A percentile compares a stretch with the other conserved stretches of the same genome.
These are phyloP conservation scores for Candida andamanensis DNA, from an alignment of 805 yeast species.

Conservation along the genomic window DNA sequence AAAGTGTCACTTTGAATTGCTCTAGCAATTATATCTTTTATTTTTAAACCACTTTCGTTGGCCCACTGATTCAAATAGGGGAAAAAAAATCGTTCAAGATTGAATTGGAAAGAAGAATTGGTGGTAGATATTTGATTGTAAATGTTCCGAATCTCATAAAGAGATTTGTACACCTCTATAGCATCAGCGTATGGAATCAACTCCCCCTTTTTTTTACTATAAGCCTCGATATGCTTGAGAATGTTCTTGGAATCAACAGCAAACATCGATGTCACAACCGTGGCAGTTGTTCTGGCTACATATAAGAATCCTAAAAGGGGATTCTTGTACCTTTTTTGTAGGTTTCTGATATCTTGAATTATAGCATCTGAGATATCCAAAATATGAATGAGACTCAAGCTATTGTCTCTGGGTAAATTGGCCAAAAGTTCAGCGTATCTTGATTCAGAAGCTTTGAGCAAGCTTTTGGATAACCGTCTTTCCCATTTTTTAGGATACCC, in stretches of 20 bases:
- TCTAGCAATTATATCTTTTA: constrained; percentile 44
- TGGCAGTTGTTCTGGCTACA: constrained; percentile 47
- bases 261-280: constrained; percentile 46
- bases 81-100: constrained; percentile 52
- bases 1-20: constrained; percentile 58
- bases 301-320: constrained; percentile 57
- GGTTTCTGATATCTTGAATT: constrained; percentile 40
- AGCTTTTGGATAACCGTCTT: constrained; percentile 27
- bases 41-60: constrained; percentile 40
- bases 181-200: constrained; percentile 50
- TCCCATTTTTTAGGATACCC: constrained; percentile 46
- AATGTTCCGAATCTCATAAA: constrained; percentile 50
- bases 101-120: constrained; percentile 40
- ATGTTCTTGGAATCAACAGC: constrained; percentile 50
- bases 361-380: constrained; percentile 52
- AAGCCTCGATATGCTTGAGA: constrained; percentile 44
- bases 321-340: constrained; percentile 56
- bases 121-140: constrained; percentile 43
- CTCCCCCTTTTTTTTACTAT: constrained; percentile 26
- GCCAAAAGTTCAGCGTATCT: constrained; percentile 37
- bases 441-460: constrained; percentile 31
- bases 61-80: constrained; percentile 35
- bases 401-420: constrained; percentile 53
- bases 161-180: constrained; percentile 47
- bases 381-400: constrained; percentile 51